Evolutionary conservation across 208 protist genomes (phyloP).

Genomic region (Acanthamoeba lugdunensis): DNA sequence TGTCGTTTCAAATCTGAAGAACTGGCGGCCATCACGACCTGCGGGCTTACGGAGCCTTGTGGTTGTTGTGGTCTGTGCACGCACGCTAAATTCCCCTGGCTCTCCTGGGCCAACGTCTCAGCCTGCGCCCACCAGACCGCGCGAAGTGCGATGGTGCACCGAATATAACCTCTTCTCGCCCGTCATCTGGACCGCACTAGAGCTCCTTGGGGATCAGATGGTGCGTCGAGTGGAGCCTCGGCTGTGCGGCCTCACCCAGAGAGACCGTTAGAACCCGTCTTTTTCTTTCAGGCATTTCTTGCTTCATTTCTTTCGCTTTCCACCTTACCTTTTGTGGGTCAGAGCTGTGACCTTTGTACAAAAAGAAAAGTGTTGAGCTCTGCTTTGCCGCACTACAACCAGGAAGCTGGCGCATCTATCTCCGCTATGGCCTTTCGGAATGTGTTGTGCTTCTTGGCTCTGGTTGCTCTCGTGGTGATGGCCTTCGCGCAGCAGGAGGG

Average conservation of each 20-base stretch:
- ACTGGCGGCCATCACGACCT: not conserved
- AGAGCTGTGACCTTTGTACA: not conserved
- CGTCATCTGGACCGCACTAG: too few species aligned
- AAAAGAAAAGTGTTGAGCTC: not conserved
- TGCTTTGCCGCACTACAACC: not conserved
- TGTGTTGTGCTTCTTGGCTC: too few species aligned
- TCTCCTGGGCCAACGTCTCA: not conserved
- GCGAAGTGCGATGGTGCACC: too few species aligned
- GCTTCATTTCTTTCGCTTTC: not conserved
- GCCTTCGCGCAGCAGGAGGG: not conserved
- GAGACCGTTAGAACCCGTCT: too few species aligned
- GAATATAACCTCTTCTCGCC: too few species aligned
- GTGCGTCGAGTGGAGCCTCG: too few species aligned
- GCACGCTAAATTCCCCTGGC: constrained; percentile 28
- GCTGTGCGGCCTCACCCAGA: too few species aligned
- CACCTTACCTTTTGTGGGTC: not conserved
- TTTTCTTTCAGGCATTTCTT: too few species aligned
- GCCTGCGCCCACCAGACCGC: too few species aligned
- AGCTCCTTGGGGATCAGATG: too few species aligned
- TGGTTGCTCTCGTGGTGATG: not conserved
- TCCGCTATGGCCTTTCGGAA: not conserved
- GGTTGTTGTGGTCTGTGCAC: not conserved
- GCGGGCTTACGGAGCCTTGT: not conserved
- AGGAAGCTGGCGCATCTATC: not conserved
- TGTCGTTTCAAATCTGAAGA: constrained; percentile 15